Evolutionary conservation across 2,329 filamentous ascomycete genomes (phyloP).

Genomic region (Claviceps sp.): DNA sequence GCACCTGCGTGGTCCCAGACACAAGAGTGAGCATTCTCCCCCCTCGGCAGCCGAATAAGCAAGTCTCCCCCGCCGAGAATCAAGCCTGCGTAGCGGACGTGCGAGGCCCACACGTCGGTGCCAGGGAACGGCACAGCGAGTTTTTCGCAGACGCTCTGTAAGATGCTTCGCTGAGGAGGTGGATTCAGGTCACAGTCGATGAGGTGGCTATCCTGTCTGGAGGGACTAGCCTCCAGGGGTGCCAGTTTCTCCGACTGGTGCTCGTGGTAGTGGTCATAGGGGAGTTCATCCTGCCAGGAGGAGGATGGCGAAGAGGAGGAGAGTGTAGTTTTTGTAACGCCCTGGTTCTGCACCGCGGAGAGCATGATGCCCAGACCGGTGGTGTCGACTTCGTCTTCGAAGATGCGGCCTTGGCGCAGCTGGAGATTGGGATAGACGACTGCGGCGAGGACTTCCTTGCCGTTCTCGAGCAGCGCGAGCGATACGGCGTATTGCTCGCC

Average conservation of each 20-base stretch:
- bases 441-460: constrained; percentile 42
- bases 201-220: constrained; percentile 12
- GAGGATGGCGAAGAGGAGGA: neutral
- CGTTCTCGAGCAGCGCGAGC: constrained; percentile 43
- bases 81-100: constrained; percentile 25
- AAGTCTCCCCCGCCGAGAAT: constrained; percentile 23
- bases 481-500: constrained; percentile 51
- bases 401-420: constrained; percentile 21
- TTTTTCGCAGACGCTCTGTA: constrained; percentile 14
- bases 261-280: constrained; percentile 7
- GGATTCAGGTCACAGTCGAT: constrained; percentile 21
- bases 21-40: constrained; percentile 12
- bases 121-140: constrained; percentile 21
- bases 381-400: constrained; percentile 19
- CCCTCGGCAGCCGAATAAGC: constrained; percentile 18
- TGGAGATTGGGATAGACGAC: constrained; percentile 47
- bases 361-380: constrained; percentile 23
- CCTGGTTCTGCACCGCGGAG: constrained; percentile 19
- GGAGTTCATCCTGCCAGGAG: constrained; percentile 2
- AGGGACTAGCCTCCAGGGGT: constrained; percentile 1
- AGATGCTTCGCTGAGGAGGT: constrained; percentile 19
- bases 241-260: constrained; percentile 7
- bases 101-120: constrained; percentile 26
- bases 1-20: constrained; percentile 45
- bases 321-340: constrained; percentile 16